phyloP scores from a whole-genome alignment of 495 filamentous ascomycete species.

The Aspergillus incahuasiensis region DNA sequence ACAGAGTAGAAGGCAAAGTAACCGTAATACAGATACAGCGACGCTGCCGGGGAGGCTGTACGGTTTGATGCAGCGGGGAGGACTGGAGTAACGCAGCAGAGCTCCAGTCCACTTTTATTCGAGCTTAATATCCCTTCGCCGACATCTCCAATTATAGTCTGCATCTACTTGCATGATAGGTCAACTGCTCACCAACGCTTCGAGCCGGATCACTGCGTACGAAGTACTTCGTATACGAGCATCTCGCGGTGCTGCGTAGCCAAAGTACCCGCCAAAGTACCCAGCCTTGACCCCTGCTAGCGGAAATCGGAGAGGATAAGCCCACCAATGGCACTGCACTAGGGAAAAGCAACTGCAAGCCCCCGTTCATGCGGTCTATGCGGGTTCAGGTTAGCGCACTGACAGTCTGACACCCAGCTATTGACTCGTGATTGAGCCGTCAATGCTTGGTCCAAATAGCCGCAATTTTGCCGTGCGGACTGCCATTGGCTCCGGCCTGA shows the following conservation, averaged over 20 bases:
- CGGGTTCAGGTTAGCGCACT: background rate
- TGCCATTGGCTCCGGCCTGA: background rate
- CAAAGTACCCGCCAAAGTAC: background rate
- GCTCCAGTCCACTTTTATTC: background rate
- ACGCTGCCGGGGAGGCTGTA: background rate
- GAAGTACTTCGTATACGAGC: background rate
- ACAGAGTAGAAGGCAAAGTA: background rate
- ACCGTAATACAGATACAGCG: background rate
- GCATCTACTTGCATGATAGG: background rate
- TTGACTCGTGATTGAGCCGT: conserved; percentile 2
- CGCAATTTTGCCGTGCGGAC: background rate
- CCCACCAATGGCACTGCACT: conserved; percentile 6
- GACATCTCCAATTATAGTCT: background rate
- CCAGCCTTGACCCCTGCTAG: background rate
- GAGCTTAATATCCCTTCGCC: conserved; percentile 1
- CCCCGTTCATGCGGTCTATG: background rate
- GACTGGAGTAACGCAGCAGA: background rate
- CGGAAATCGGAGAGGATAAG: background rate
- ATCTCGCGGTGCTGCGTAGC: background rate
- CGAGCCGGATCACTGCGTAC: background rate
- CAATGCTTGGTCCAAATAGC: conserved; percentile 1
- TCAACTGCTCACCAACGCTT: too few species aligned
- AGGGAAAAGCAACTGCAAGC: background rate
- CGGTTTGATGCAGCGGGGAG: background rate
- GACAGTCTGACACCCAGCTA: background rate